A percentile compares a stretch with the other conserved stretches of the same genome.
Evolutionary conservation across 225 moss, liverwort and hornwort species (phyloP).

Genomic region (Lunularia cruciata): DNA sequence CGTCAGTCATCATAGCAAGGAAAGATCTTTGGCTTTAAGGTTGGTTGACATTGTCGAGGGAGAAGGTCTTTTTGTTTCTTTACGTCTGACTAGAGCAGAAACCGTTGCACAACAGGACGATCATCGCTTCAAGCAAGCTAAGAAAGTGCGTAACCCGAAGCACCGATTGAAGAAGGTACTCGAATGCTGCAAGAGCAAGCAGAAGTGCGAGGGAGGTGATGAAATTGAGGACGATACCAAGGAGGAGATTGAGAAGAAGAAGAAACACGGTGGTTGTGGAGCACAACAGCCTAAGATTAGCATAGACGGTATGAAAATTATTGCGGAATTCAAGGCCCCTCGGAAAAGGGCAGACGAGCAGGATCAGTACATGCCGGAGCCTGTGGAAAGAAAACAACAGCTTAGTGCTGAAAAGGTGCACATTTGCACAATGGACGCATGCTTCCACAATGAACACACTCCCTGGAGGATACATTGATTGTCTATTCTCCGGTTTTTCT

Average conservation of each 20-base stretch:
- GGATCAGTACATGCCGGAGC: conserved; percentile 97
- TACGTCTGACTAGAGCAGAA: background rate
- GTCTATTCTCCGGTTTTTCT: no score
- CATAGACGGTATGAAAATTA: conserved; percentile 97
- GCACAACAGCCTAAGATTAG: conserved; percentile 94
- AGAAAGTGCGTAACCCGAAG: conserved; percentile 93
- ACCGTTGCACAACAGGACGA: conserved; percentile 56
- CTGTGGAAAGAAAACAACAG: conserved; percentile 94
- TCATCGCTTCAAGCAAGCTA: conserved; percentile 94
- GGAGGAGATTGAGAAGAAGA: conserved; percentile 81
- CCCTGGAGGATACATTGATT: background rate
- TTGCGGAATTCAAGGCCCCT: conserved; percentile 80
- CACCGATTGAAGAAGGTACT: conserved; percentile 95
- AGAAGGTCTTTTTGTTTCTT: no score
- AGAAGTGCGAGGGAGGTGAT: conserved; percentile 90
- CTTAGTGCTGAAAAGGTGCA: conserved; percentile 92
- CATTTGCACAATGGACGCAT: background rate
- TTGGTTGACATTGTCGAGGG: no score
- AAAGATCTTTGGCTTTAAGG: no score
- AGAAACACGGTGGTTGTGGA: conserved; percentile 95
- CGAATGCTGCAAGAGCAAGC: conserved; percentile 97
- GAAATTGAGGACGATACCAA: conserved; percentile 76
- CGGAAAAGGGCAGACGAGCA: conserved; percentile 78
- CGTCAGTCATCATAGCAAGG: no score
- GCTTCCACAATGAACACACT: no score